A percentile compares a stretch with the other conserved stretches of the same genome.
Conservation (phyloP, 768 basidiomycete species). For the Candolleomyces aberdarensis region DNA sequence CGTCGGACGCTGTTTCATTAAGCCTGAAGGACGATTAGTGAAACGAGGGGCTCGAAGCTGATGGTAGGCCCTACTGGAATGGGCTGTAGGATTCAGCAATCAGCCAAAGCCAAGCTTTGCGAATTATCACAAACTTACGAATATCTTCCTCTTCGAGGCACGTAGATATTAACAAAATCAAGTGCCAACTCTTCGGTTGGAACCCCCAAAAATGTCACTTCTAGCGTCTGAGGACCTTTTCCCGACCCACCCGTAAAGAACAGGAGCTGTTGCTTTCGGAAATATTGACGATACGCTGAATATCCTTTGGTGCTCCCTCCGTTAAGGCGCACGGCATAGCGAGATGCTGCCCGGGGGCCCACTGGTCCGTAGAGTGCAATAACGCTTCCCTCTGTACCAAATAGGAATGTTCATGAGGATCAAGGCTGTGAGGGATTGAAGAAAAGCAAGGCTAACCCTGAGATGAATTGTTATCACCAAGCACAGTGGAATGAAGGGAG, state of each 20-base stretch:
- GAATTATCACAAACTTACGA: no score
- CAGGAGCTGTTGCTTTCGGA: slow-evolving; percentile 1
- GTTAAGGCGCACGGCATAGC: slow-evolving; percentile 3
- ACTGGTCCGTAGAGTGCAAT: slow-evolving; percentile 5
- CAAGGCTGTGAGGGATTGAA: slow-evolving; percentile 14
- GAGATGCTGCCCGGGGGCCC: background rate
- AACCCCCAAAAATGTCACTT: background rate
- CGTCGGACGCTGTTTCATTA: background rate
- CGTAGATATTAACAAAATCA: slow-evolving; percentile 5
- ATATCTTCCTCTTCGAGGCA: no score
- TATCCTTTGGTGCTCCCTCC: background rate
- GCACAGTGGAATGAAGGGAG: background rate
- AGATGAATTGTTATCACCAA: background rate
- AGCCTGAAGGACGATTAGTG: no score
- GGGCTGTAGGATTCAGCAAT: no score
- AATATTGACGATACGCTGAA: background rate
- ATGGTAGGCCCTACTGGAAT: no score
- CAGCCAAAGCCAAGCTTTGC: no score
- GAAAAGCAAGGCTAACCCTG: slow-evolving; percentile 9
- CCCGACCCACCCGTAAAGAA: background rate
- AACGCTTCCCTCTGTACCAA: slow-evolving; percentile 12
- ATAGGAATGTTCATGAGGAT: slow-evolving; percentile 25
- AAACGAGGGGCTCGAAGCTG: no score
- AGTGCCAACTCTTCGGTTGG: background rate
- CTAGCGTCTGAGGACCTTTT: background rate